Evolutionary conservation across 202 grass and related monocot species (phyloP), one percentile per base, ranked within the genome.

Genomic region (Cymbopogon flexuosus): DNA sequence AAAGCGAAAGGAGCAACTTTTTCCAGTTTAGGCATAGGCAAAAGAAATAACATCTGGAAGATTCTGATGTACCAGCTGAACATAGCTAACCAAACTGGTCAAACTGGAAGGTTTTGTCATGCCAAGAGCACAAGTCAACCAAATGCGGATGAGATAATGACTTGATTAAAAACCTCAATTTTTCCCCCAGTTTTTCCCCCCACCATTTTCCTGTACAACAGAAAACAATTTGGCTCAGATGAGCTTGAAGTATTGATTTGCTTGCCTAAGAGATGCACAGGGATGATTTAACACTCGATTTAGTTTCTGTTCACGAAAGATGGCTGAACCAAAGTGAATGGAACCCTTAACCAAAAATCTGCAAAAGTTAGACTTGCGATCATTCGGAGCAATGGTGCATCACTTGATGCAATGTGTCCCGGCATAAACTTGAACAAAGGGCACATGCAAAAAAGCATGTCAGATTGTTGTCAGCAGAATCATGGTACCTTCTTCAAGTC

Each of bases 181-280:
- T 19, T 27, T 16, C 54, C 8, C 0, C 10, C 47, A 2, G 1
- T 10, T 57, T 56, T 40, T 75, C 22, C 63, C 62, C 27, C 27
- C 31, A 67, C 72, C 31, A 36, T 69, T 64, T 67, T 73, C 65
- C 74, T 86, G 83, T 88, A 88, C 89, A 88, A 30, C 23, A 35
- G 75, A 70, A 85, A 88, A 81, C 54, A 42, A 84, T 78, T 84
- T 83, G 46, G 59, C 80, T 59, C 52, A 63, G 31, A 83, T 79
- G 68, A 79, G 63, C 43, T 63, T 81, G 23, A 23, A 47, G 39
- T 77, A 60, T 24, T 34, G 73, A 67, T 70, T 78, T 81, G 73
- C 19, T 60, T 72, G 56, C 22, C 74, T 70, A 70, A 77, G 15
- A 34, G 33, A 65, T 42, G 46, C 37, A 70, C 51, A 18, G 58